These are phyloP conservation scores for Colletotrichum chlorophyti DNA, from an alignment of 2,329 filamentous ascomycete genomes.

Conservation along the genomic window DNA sequence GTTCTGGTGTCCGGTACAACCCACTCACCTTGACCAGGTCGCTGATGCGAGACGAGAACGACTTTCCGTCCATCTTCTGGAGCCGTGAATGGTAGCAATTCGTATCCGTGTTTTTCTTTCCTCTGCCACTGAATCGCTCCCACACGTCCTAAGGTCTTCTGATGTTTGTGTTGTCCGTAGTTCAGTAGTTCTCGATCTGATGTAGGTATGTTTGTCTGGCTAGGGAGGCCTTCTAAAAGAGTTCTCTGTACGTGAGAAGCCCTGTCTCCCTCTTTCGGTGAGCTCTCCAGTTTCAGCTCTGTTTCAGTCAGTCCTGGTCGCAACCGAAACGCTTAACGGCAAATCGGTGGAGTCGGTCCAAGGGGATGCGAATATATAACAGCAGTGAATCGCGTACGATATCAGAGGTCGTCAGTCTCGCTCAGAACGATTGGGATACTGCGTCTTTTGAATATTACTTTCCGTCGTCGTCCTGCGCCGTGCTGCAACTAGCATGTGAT, in stretches of 20 bases:
- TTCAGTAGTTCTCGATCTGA: not conserved
- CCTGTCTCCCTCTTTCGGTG: no score
- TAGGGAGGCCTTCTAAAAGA: not conserved
- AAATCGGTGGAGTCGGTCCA: conserved; percentile 2
- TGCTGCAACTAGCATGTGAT: conserved; percentile 14
- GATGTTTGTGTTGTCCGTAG: not conserved
- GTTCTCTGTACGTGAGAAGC: no score
- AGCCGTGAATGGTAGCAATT: not conserved
- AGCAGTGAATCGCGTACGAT: no score
- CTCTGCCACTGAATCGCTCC: not conserved
- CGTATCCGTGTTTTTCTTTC: not conserved
- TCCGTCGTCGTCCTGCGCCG: not conserved
- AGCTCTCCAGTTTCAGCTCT: conserved; percentile 26
- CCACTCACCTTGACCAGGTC: conserved; percentile 28
- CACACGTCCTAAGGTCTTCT: not conserved
- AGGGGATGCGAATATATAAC: not conserved
- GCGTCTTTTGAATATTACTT: not conserved
- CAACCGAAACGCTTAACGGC: conserved; percentile 5
- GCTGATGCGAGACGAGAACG: conserved; percentile 26
- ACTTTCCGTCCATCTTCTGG: conserved; percentile 25
- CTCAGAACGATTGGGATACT: no score
- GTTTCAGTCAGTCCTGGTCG: conserved; percentile 21
- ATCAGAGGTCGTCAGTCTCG: no score
- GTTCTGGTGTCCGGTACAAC: not conserved
- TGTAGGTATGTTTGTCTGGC: not conserved